Base-by-base conservation (phyloP, 768 basidiomycete genomes). In the Vararia minispora region DNA sequence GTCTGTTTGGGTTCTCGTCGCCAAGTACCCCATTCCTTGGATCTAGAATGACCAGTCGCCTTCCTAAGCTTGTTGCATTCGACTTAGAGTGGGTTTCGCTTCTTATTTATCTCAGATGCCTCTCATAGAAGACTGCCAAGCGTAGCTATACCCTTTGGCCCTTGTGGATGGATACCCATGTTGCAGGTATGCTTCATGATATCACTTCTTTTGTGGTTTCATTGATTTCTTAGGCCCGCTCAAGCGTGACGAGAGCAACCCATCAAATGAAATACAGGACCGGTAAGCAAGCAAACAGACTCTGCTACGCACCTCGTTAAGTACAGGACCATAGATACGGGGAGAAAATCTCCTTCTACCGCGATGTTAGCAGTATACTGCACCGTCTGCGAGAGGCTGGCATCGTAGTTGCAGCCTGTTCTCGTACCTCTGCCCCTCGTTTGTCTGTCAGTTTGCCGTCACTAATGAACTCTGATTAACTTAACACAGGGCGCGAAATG, bases 161-260 rank as follows among this genome's bases (percentile, higher is more conserved):
- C 41, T 63, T 89, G 12, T 89, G 86, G 87, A 79, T 90, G 37
- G 88, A 91, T 55, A 76, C 76, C 13, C 80, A 88, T 54, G 66
- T 84, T 36, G 60, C 67, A 30, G 72, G 76, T 69, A 43, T n/a
- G 53, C 40, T 7, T 14, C 2, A 13, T 6, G 32, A 9, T n/a
- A 26, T 23, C 1, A 13, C n/a, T 13, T n/a, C 17, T 25, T 7
- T 11, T 6, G 8, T 22, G 26, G 10, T 25, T 7, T 41, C 26
- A 26, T 33, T 16, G 23, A n/a, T 14, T 26, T 21, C 20, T 37
- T 39, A 74, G 72, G 69, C 22, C 75, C 80, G 6, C 57, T 84
- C 36, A 66, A 58, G 39, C 63, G 69, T 31, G 58, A 74, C 17
- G 63, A n/a, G n/a, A n/a, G 58, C 10, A 54, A 71, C 22, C 51